Base-by-base conservation (phyloP, 352 stramenopile species). In the Phytophthora nicotianae region DNA sequence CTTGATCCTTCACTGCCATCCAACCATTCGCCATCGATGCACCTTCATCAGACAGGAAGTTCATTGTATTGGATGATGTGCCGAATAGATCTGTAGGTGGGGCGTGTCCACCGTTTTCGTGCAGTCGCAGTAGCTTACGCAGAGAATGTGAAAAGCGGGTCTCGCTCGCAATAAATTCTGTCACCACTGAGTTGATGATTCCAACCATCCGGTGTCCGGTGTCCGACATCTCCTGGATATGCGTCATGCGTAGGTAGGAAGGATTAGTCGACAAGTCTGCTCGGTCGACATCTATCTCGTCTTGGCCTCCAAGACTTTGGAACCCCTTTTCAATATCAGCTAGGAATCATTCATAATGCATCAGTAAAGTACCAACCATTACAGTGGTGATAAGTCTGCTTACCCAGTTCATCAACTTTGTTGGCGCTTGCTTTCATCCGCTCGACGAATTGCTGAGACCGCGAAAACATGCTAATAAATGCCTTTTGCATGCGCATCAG, bases 241-340 rank as follows among this genome's bases (percentile, higher is more conserved):
- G 76, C 10, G 70, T 73, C 65, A 93, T 89, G 2, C 80, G 80
- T 41, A 83, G 64, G 55, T 81, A 90, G 33, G 86, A 91, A 7
- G 78, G 56, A 29, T 91, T 93, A 38, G 73, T 80, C 10, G 62
- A 59, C 9, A 88, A 60, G 37, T 93, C 80, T 19, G 75, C 68
- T 21, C 68, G 50, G 46, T 85, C 51, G 2, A 78, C 62, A 43
- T 89, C 74, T 7, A 72, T 52, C 2, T 81, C 71, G 7, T 83
- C 61, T 58, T 82, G 70, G 7, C 59, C 61, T 17, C 64, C 79
- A 24, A 91, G 77, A 42, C 82, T 77, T 11, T 80, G 72, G 55
- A 95, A 90, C 0, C 77, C 79, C 33, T 90, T 76, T 43, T 93
- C 80, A 38, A 95, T 89, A 55, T 95, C 83, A 16, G 68, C 86